Evolutionary conservation across 352 stramenopile genomes (phyloP).

Genomic region (Phytophthora vignae): DNA sequence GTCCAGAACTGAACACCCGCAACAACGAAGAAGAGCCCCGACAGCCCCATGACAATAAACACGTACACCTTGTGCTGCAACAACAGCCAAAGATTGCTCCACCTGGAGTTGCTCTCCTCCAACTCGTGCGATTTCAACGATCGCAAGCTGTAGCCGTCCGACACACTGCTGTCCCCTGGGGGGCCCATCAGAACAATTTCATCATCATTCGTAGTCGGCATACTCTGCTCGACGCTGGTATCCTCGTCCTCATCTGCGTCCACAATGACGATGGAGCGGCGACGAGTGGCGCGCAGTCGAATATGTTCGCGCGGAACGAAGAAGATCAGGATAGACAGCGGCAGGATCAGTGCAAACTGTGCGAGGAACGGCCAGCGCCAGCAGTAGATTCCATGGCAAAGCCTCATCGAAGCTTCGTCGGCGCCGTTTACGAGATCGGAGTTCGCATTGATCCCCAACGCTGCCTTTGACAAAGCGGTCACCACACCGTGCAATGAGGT

Average conservation of each 20-base stretch:
- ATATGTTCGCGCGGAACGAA: slow-evolving; percentile 82
- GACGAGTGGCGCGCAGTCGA: slow-evolving; percentile 54
- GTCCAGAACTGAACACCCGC: slow-evolving; percentile 87
- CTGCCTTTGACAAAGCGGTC: slow-evolving; percentile 26
- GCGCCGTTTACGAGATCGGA: slow-evolving; percentile 46
- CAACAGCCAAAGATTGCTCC: slow-evolving; percentile 59
- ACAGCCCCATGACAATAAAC: slow-evolving; percentile 81
- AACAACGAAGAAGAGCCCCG: slow-evolving; percentile 86
- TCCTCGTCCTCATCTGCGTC: slow-evolving; percentile 54
- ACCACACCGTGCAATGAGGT: slow-evolving; percentile 22
- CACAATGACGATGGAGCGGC: slow-evolving; percentile 75
- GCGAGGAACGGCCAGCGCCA: slow-evolving; percentile 89
- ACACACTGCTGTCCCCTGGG: slow-evolving; percentile 4
- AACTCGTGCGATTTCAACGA: slow-evolving; percentile 23
- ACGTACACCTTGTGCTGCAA: slow-evolving; percentile 76
- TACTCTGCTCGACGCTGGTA: slow-evolving; percentile 37
- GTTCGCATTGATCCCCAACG: slow-evolving; percentile 22
- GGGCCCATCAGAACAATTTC: slow-evolving; percentile 41
- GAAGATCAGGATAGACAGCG: slow-evolving; percentile 81
- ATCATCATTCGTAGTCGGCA: slow-evolving; percentile 36
- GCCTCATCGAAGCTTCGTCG: slow-evolving; percentile 39
- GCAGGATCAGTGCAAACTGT: slow-evolving; percentile 77
- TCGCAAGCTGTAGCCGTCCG: slow-evolving; percentile 26
- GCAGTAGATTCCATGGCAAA: slow-evolving; percentile 84
- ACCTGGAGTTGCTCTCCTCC: slow-evolving; percentile 40